Evolutionary conservation across 2,329 filamentous ascomycete genomes (phyloP).

Genomic region (Bisporella sp.): DNA sequence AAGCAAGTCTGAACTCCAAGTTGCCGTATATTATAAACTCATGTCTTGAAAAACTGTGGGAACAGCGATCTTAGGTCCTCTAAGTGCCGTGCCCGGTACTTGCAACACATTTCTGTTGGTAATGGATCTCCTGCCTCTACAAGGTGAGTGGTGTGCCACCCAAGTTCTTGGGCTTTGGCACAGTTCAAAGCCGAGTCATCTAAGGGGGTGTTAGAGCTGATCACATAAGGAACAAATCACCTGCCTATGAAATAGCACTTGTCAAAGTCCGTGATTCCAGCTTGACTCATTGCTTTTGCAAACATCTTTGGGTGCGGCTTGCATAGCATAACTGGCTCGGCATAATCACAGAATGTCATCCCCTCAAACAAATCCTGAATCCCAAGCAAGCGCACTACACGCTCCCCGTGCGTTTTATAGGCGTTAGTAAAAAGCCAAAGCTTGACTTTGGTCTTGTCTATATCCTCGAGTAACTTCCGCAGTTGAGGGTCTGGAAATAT

Average conservation of each 20-base stretch:
- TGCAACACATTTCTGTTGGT: conserved; percentile 58
- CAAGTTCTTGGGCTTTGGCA: conserved; percentile 65
- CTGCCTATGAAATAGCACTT: conserved; percentile 90
- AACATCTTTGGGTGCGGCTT: conserved; percentile 84
- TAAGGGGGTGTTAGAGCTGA: conserved; percentile 26
- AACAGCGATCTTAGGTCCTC: conserved; percentile 70
- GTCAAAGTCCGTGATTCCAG: conserved; percentile 57
- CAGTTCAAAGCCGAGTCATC: conserved; percentile 88
- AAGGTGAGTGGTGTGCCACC: conserved; percentile 82
- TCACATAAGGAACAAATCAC: conserved; percentile 29
- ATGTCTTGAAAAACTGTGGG: conserved; percentile 75
- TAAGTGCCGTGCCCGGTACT: conserved; percentile 69
- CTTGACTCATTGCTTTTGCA: conserved; percentile 80
- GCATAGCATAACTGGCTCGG: conserved; percentile 65
- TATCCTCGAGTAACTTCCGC: conserved; percentile 68
- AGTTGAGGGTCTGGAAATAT: conserved; percentile 73
- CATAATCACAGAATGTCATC: conserved; percentile 91
- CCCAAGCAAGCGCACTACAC: conserved; percentile 73
- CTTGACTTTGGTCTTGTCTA: conserved; percentile 77
- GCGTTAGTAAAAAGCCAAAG: conserved; percentile 97
- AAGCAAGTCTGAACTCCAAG: too few species aligned
- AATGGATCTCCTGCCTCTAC: conserved; percentile 66
- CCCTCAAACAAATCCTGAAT: conserved; percentile 91
- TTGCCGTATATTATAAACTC: too few species aligned
- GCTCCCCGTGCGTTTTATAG: conserved; percentile 78